phyloP scores from a whole-genome alignment of 768 basidiomycete genomes.

The Chlorophyllum brunneum region DNA sequence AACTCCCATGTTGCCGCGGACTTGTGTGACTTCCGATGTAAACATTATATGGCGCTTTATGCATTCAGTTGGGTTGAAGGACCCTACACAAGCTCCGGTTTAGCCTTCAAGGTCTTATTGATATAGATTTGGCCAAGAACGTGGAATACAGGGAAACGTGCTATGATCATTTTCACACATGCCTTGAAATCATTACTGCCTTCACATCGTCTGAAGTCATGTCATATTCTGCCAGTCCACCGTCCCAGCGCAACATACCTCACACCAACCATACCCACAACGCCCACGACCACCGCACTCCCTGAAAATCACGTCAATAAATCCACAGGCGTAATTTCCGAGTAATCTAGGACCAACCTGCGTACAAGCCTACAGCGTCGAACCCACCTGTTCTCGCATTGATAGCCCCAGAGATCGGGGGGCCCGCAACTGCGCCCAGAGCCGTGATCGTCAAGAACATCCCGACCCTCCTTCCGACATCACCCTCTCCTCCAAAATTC shows the following conservation, averaged over 20 bases:
- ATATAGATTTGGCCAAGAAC: too few species aligned
- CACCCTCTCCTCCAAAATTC: slow-evolving; percentile 53
- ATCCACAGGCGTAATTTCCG: not conserved
- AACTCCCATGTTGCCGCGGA: too few species aligned
- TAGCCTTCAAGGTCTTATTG: too few species aligned
- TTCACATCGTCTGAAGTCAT: too few species aligned
- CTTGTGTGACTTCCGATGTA: too few species aligned
- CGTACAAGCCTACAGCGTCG: slow-evolving; percentile 51
- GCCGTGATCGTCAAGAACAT: slow-evolving; percentile 61
- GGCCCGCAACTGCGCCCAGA: slow-evolving; percentile 62
- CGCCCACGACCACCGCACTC: not conserved
- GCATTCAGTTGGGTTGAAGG: too few species aligned
- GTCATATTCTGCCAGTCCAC: not conserved
- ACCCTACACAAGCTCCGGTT: too few species aligned
- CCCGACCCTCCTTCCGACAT: slow-evolving; percentile 63
- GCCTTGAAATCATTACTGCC: too few species aligned
- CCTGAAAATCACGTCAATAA: not conserved
- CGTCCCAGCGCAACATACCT: not conserved
- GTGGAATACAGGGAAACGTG: too few species aligned
- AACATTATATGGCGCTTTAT: too few species aligned
- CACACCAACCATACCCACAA: not conserved
- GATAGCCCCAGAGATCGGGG: slow-evolving; percentile 75
- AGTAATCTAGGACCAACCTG: slow-evolving; percentile 42
- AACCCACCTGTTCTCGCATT: slow-evolving; percentile 49
- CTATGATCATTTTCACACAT: too few species aligned